Evolutionary conservation across 1,284 basidiomycete genomes (phyloP), one percentile per base, ranked within the genome.

Genomic region (Cystobasidium sp.): DNA sequence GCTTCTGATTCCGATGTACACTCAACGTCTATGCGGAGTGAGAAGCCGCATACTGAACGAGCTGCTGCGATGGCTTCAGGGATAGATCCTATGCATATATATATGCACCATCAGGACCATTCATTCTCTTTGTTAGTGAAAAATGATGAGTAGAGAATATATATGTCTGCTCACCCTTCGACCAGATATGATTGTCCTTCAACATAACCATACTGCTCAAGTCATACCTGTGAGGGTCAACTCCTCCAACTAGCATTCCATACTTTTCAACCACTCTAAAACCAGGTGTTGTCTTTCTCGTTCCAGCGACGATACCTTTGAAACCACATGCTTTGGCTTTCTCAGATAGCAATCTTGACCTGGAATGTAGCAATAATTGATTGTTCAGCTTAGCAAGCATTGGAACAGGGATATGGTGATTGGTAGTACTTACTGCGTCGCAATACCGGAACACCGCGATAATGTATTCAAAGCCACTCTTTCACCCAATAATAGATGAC

Each of bases 101-200:
- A 51, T n/a, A 55, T 44, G 58, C 44, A 56, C 39, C 22, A 53
- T 47, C 39, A 52, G 73, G 12, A 14, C 22, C 39, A 31, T 31
- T 31, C 5, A 31, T 5, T 31, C 31, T 31, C 31, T 31, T 31
- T 8, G 8, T 47, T 8, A 9, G 46, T 18, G 18, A 47, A 9
- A 47, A 18, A 47, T 8, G 18, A 8, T 47, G 1, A 20, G 22
- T 46, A 68, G 44, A 55, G 53, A 75, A 16, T 14, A 49, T 7
- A 41, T 10, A 39, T 49, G 6, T 41, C 10, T 6, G 41, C 85
- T 78, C 79, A 89, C 93, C 94, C 39, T 90, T 92, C 7, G 94
- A 95, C 95, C 94, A 98, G 81, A 99, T 94, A 81, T 99, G 97
- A 82, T 99, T 99, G 81, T 99, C 96, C 84, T 99, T 99, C 80